phyloP scores from a whole-genome alignment of 345 rosid genomes.

The Brassica nigra region DNA sequence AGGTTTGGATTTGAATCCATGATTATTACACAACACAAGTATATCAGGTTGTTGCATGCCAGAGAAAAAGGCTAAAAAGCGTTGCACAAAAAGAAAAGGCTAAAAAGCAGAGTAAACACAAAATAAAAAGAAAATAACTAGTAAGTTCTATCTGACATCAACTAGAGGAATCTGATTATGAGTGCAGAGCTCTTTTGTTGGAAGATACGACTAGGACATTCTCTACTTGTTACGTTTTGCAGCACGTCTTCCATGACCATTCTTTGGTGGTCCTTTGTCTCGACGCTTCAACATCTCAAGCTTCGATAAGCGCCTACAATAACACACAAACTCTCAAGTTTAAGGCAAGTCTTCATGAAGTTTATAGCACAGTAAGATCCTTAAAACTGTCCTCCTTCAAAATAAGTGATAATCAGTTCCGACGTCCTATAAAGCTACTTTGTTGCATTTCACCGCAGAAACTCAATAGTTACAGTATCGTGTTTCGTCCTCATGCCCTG shows the following conservation, averaged over 20 bases:
- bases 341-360: not conserved
- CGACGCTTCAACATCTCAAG: conserved; percentile 88
- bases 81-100: no score
- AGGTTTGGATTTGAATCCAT: not conserved
- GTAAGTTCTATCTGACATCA: conserved; percentile 6
- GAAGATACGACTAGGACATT: conserved; percentile 22
- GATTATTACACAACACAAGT: not conserved
- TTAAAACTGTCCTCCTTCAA: not conserved
- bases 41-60: not conserved
- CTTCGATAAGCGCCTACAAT: conserved; percentile 56
- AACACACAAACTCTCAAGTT: not conserved
- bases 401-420: not conserved
- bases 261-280: conserved; percentile 87
- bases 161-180: conserved; percentile 11
- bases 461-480: conserved; percentile 2
- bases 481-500: not conserved
- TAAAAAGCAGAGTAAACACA: not conserved
- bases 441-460: not conserved
- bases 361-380: not conserved
- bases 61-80: not conserved
- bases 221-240: conserved; percentile 58
- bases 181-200: not conserved
- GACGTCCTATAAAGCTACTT: not conserved
- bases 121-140: not conserved
- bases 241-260: conserved; percentile 83